Percentiles rank a stretch among this genome's conserved stretches.
Conservation (phyloP, 176 grass and related monocot species). For the Paspalum notatum region DNA sequence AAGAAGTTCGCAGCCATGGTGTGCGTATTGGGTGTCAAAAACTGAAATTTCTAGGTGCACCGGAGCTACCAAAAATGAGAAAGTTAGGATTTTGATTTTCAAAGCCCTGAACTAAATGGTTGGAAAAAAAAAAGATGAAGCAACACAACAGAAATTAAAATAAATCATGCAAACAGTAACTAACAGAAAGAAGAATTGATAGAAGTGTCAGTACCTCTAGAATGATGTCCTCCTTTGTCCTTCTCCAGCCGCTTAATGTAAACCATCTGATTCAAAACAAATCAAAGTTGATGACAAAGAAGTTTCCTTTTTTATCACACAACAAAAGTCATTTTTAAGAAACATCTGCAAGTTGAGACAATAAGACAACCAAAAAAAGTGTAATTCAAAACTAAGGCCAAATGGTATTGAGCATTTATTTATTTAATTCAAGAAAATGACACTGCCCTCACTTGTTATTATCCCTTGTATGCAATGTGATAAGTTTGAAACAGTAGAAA, state of each 20-base stretch:
- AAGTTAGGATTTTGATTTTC: slow-evolving; percentile 1
- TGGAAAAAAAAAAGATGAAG: slow-evolving; percentile 6
- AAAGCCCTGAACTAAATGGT: slow-evolving; percentile 4
- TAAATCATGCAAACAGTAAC: slow-evolving; percentile 18
- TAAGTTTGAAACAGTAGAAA: background rate
- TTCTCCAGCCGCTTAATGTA: slow-evolving; percentile 90
- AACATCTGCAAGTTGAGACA: background rate
- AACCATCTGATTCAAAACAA: slow-evolving; percentile 85
- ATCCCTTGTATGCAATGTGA: background rate
- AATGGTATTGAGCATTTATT: background rate
- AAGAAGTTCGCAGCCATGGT: no score
- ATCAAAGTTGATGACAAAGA: slow-evolving; percentile 30
- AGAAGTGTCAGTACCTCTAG: slow-evolving; percentile 69
- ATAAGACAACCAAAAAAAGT: background rate
- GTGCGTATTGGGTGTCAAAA: no score
- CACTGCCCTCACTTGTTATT: background rate
- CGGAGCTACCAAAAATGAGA: background rate
- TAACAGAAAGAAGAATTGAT: slow-evolving; percentile 22
- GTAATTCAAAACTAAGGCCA: background rate
- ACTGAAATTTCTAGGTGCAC: no score
- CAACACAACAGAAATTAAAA: background rate
- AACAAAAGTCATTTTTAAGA: background rate
- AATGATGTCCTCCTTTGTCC: slow-evolving; percentile 92
- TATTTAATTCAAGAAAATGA: no score
- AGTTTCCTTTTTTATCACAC: slow-evolving; percentile 1